Base-by-base conservation (phyloP, 2,329 filamentous ascomycete species). In the Claviceps cyperi region DNA sequence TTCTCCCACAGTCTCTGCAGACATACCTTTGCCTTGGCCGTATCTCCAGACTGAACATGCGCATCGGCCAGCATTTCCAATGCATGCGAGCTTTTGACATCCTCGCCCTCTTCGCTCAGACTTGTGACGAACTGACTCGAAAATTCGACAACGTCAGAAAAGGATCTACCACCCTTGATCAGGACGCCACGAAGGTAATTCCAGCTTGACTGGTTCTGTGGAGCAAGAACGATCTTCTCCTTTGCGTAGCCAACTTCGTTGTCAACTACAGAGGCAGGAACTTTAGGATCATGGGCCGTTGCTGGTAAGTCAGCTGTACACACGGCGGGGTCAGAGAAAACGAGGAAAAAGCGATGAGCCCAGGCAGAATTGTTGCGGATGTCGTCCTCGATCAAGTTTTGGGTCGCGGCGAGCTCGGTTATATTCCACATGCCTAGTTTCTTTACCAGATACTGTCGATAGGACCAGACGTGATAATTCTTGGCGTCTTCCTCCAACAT, bases 401-500 rank as follows among this genome's bases (percentile, higher is more conserved):
- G 84, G 36, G 87, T 79, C 52, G 83, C 81, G 48, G 72, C 66
- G 19, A 94, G 71, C 72, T 98, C 81, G 46, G 74, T 72, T 64
- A 84, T 81, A 70, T 56, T 78, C 75, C 66, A 95, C 73, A 69
- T 84, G 63, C 80, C 83, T 74, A 84, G 67, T 61, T 78, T 80
- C 48, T 70, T 69, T 40, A 81, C 77, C 19, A 83, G 66, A 61
- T 78, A 81, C 64, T 95, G 88, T 52, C 92, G 77, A 70, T 97
- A 98, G 50, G 83, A 88, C 92, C 92, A 98, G 46, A 97, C 92
- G 64, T 98, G 92, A 65, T 98, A 97, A 71, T 98, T 98, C 70
- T 98, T 98, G 47, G 84, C 80, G 64, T 98, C 92, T 58, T 85
- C 76, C 40, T 75, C 77, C 50, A 98, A 82, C 78, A 98, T 97